A percentile compares a stretch with the other conserved stretches of the same genome.
These are phyloP conservation scores for Alloascoidea hylecoeti DNA, from an alignment of 805 yeast species.

Conservation along the genomic window DNA sequence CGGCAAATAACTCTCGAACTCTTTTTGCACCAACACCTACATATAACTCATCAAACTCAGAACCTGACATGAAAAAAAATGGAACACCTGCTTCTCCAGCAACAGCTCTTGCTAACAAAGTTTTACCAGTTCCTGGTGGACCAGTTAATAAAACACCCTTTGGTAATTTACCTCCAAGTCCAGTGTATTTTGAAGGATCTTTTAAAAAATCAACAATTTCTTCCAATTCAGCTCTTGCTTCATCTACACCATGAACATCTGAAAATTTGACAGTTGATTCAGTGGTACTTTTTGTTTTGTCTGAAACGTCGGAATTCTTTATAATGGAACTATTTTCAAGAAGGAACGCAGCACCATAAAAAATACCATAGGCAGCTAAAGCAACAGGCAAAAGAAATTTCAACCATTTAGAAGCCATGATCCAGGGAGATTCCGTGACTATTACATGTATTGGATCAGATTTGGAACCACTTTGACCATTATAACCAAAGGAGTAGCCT, in stretches of 20 bases:
- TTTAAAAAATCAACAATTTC: slow-evolving; percentile 96
- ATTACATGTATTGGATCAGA: slow-evolving; percentile 89
- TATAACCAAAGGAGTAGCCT: not conserved
- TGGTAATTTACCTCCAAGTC: slow-evolving; percentile 93
- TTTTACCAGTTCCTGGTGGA: slow-evolving; percentile 99
- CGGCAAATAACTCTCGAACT: slow-evolving; percentile 83
- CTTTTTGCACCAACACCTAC: slow-evolving; percentile 99
- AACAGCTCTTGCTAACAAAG: slow-evolving; percentile 90
- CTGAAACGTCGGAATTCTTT: slow-evolving; percentile 53
- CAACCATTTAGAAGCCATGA: slow-evolving; percentile 73
- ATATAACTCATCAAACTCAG: slow-evolving; percentile 94
- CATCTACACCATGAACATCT: slow-evolving; percentile 97
- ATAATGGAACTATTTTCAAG: slow-evolving; percentile 75
- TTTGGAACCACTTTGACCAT: slow-evolving; percentile 33
- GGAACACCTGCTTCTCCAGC: slow-evolving; percentile 99
- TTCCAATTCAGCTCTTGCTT: slow-evolving; percentile 93
- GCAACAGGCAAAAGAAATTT: slow-evolving; percentile 82
- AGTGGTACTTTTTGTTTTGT: slow-evolving; percentile 70
- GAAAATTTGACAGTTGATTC: slow-evolving; percentile 77
- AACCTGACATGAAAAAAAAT: slow-evolving; percentile 95
- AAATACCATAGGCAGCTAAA: slow-evolving; percentile 65
- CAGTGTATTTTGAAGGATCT: slow-evolving; percentile 93
- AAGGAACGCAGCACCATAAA: slow-evolving; percentile 62
- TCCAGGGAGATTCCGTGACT: slow-evolving; percentile 71
- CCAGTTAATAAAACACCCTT: slow-evolving; percentile 95